phyloP scores from a whole-genome alignment of 306 rosid genomes.

The Inga laurina region DNA sequence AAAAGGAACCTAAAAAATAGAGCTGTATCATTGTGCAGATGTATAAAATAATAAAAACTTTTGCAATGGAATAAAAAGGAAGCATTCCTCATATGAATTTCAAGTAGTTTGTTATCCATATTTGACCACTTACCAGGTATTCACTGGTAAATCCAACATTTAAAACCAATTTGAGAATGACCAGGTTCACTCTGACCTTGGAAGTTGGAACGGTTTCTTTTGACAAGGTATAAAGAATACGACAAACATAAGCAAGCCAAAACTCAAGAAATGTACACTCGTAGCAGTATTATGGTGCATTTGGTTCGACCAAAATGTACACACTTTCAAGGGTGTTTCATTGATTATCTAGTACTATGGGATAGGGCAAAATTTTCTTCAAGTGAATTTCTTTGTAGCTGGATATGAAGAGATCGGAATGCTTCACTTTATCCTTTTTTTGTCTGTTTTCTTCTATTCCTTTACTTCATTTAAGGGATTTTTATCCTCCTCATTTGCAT shows the following conservation, averaged over 20 bases:
- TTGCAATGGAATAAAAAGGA: neutral
- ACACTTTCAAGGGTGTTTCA: neutral
- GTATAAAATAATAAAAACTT: neutral
- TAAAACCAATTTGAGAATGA: conserved; percentile 19
- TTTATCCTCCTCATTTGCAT: too few species aligned
- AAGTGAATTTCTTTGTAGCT: too few species aligned
- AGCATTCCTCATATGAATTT: conserved; percentile 9
- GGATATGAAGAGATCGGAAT: too few species aligned
- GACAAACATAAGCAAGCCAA: neutral
- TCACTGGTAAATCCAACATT: neutral
- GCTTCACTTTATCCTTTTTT: too few species aligned
- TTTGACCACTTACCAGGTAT: conserved; percentile 17
- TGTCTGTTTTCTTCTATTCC: too few species aligned
- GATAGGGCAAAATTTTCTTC: too few species aligned
- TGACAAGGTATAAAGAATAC: neutral
- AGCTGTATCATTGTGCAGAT: neutral
- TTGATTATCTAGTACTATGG: neutral
- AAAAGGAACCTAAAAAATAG: too few species aligned
- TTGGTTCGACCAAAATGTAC: neutral
- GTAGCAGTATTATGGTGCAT: neutral
- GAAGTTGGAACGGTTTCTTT: neutral
- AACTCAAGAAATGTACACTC: neutral
- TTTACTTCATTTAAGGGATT: too few species aligned
- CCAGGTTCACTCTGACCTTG: neutral
- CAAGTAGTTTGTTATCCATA: neutral